Base-by-base conservation (phyloP, 352 stramenopile species). In the Phytopythium ostracodes region DNA sequence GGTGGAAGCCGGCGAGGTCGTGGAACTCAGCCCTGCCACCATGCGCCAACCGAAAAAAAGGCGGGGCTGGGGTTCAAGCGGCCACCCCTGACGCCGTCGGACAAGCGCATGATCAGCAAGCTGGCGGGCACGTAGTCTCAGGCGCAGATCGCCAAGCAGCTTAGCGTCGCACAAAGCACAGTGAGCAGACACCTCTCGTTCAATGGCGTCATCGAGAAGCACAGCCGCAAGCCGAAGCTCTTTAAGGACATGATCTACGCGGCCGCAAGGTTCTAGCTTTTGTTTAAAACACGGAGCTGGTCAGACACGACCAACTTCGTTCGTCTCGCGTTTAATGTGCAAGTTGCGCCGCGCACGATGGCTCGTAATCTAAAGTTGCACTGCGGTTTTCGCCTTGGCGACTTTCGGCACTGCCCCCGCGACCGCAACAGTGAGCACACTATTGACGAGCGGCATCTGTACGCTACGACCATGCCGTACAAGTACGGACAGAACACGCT, bases 231-330 rank as follows among this genome's bases (percentile, higher is more conserved):
- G n/a, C 44, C 11, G 18, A 51, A 51, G 20, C 44, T 51, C 18
- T 9, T n/a, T 1, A 6, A 25, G n/a, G 2, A 29, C 20, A 51
- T 51, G 44, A 0, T 51, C 8, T 51, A 31, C 44, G 44, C 44
- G 44, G 44, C 44, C 0, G 44, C 44, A 2, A 25, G 44, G n/a
- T 51, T 51, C 24, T n/a, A 31, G 44, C 31, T 51, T 51, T 2
- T 51, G n/a, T 51, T 51, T 29, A 51, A 51, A 51, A 51, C 44
- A 14, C 44, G 44, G 14, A 51, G 44, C 4, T 51, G n/a, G 44
- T n/a, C 31, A 0, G 44, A 27, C 44, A 51, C 18, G 0, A n/a
- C 44, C 44, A 51, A 51, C 2, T 51, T 51, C 17, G 8, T 51
- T 29, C 44, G 44, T 6, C 44, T 51, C 4, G 44, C 44, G 20